These are phyloP conservation scores for Pseudogymnoascus sp. DNA, from an alignment of 2,329 filamentous ascomycete species.

Conservation along the genomic window DNA sequence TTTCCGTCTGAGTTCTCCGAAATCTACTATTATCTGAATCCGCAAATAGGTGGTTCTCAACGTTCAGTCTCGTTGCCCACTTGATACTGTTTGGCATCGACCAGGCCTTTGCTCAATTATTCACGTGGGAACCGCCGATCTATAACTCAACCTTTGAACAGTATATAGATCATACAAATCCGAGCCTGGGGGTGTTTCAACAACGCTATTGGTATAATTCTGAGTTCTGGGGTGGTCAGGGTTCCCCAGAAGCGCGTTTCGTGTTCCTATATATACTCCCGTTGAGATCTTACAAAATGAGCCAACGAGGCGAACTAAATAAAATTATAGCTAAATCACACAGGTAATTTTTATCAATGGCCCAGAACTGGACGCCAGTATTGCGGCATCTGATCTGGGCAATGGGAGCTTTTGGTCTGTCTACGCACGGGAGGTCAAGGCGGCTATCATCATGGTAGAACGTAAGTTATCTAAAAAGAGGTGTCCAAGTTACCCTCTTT, in stretches of 20 bases:
- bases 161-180: conserved; percentile 48
- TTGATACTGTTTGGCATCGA: background rate
- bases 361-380: conserved; percentile 40
- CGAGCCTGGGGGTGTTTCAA: conserved; percentile 44
- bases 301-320: conserved; percentile 39
- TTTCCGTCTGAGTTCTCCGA: background rate
- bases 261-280: background rate
- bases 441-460: background rate
- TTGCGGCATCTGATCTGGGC: conserved; percentile 43
- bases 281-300: conserved; percentile 17
- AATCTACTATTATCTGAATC: background rate
- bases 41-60: background rate
- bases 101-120: background rate
- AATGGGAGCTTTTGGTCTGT: background rate
- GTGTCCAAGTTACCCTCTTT: background rate
- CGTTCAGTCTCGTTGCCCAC: background rate
- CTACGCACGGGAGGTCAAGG: background rate
- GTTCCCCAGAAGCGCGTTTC: conserved; percentile 34
- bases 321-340: conserved; percentile 40
- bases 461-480: background rate
- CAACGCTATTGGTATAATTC: conserved; percentile 46
- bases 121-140: background rate
- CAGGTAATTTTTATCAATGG: conserved; percentile 40
- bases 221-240: conserved; percentile 43
- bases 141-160: conserved; percentile 36